These are phyloP conservation scores for Aspergillus pseudonomiae DNA, from an alignment of 2,329 filamentous ascomycete species.

Conservation along the genomic window DNA sequence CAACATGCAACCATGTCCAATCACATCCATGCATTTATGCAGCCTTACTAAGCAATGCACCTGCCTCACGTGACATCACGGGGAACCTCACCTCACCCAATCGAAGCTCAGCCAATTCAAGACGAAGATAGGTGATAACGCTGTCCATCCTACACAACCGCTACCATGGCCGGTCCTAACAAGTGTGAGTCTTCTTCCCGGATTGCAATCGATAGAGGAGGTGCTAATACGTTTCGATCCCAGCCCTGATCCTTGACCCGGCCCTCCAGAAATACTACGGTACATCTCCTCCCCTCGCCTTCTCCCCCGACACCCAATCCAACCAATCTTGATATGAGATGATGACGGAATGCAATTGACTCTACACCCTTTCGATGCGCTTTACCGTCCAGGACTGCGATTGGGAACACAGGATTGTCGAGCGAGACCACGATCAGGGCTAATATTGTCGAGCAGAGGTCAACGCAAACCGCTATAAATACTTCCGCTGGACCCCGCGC, in stretches of 20 bases:
- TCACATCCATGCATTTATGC: not conserved
- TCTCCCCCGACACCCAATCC: not conserved
- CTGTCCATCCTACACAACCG: constrained; percentile 14
- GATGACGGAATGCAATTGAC: not conserved
- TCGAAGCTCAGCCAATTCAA: constrained; percentile 4
- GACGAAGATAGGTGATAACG: constrained; percentile 1
- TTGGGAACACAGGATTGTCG: not conserved
- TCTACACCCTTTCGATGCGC: not conserved
- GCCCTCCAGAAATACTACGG: constrained; percentile 55
- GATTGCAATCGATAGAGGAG: constrained; percentile 18
- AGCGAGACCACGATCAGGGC: not conserved
- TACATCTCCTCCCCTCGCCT: constrained; percentile 36
- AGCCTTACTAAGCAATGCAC: not conserved
- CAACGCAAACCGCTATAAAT: constrained; percentile 82
- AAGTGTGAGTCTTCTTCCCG: constrained; percentile 40
- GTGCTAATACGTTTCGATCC: constrained; percentile 46
- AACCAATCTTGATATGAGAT: not conserved
- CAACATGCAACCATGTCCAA: not conserved
- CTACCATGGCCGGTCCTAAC: constrained; percentile 56
- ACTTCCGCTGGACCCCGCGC: constrained; percentile 89
- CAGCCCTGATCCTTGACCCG: constrained; percentile 47
- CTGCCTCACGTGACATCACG: constrained; percentile 5
- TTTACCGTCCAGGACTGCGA: too few species aligned
- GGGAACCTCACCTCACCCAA: constrained; percentile 10
- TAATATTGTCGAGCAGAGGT: constrained; percentile 62